A percentile compares a stretch with the other conserved stretches of the same genome.
phyloP scores from a whole-genome alignment of 805 yeast species.

The Ogataea trehaloabstinens region DNA sequence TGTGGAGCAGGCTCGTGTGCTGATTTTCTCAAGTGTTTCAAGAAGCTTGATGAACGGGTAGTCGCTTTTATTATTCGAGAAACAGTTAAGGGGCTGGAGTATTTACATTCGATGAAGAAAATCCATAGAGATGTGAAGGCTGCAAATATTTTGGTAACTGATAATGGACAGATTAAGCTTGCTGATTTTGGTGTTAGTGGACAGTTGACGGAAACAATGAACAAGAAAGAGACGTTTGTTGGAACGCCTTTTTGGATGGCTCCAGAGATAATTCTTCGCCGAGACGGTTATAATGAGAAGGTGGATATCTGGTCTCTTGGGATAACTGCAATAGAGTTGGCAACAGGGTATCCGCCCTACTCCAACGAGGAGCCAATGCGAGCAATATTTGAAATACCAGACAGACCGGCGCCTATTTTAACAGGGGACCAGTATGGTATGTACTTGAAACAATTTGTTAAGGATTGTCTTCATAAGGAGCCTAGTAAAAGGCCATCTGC shows the following conservation, averaged over 20 bases:
- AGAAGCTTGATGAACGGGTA: slow-evolving; percentile 53
- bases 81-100: slow-evolving; percentile 67
- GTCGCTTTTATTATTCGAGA: slow-evolving; percentile 63
- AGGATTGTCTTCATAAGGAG: slow-evolving; percentile 62
- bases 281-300: slow-evolving; percentile 70
- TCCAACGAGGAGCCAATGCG: slow-evolving; percentile 73
- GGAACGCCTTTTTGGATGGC: slow-evolving; percentile 99
- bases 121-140: slow-evolving; percentile 91
- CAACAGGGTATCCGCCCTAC: slow-evolving; percentile 80
- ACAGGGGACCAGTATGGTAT: slow-evolving; percentile 42
- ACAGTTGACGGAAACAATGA: slow-evolving; percentile 57
- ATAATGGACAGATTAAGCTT: slow-evolving; percentile 66
- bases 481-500: slow-evolving; percentile 69
- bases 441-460: slow-evolving; percentile 53
- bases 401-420: slow-evolving; percentile 58
- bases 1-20: slow-evolving; percentile 95
- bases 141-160: slow-evolving; percentile 79
- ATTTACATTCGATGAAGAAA: slow-evolving; percentile 70
- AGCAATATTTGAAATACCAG: slow-evolving; percentile 69
- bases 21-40: slow-evolving; percentile 61
- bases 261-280: slow-evolving; percentile 74
- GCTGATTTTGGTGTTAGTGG: slow-evolving; percentile 96
- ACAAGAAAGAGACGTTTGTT: slow-evolving; percentile 71
- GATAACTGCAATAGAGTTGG: slow-evolving; percentile 82
- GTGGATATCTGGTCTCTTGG: slow-evolving; percentile 98